Evolutionary conservation across 768 basidiomycete genomes (phyloP).

Genomic region (Boletus vinaceobasis): DNA sequence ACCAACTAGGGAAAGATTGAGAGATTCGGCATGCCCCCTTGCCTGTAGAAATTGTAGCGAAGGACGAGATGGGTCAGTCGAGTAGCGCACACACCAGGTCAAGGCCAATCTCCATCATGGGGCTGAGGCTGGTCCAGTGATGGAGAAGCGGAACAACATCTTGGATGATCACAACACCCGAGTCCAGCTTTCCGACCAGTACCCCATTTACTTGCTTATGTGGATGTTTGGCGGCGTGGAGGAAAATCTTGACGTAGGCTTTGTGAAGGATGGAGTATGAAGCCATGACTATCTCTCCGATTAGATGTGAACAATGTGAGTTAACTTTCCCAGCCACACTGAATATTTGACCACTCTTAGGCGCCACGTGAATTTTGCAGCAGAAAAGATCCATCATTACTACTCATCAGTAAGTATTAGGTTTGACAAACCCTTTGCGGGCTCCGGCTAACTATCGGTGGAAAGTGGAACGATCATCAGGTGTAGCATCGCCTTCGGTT

Average conservation of each 20-base stretch:
- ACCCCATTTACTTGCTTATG: conserved; percentile 74
- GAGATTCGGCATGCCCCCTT: conserved; percentile 53
- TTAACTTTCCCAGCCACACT: not conserved
- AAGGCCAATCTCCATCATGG: conserved; percentile 84
- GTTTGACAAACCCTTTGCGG: not conserved
- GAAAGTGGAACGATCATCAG: no score
- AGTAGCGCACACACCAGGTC: conserved; percentile 53
- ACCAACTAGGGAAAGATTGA: conserved; percentile 55
- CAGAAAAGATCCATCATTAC: no score
- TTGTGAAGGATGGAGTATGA: conserved; percentile 53
- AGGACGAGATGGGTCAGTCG: not conserved
- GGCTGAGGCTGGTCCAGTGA: conserved; percentile 80
- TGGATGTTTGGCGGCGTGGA: conserved; percentile 80
- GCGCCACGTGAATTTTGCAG: not conserved
- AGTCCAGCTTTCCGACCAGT: conserved; percentile 53
- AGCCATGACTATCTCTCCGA: conserved; percentile 19
- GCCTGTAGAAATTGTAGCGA: conserved; percentile 40
- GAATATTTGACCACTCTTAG: not conserved
- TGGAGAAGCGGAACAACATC: conserved; percentile 79
- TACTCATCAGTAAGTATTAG: not conserved
- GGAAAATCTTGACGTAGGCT: conserved; percentile 71
- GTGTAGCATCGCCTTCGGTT: no score
- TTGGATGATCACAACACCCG: conserved; percentile 43
- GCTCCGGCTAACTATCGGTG: no score
- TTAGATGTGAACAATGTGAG: no score